Evolutionary conservation across 2,329 filamentous ascomycete genomes (phyloP), one percentile per base, ranked within the genome.

Genomic region (Hypoxylon sp.): DNA sequence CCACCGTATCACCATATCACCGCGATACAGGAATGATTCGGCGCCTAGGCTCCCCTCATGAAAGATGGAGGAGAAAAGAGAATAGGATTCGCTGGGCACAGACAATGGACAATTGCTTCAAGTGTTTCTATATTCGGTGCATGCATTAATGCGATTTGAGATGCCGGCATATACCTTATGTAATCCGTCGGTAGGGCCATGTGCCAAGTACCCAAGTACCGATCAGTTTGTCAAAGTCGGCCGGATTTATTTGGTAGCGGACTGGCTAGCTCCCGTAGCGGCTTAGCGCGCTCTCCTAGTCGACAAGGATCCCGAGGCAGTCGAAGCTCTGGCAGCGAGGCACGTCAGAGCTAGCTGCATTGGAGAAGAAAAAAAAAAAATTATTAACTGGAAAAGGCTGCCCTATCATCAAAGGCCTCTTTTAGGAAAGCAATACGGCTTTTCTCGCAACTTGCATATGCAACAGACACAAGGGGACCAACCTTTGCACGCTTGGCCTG

Each of bases 321-420:
- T 27, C 20, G 11, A 29, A 51, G 48, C 47, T 53, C n/a, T n/a
- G n/a, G n/a, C n/a, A 42, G 24, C 45, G 57, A 50, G 48, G 53
- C 54, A 60, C 50, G 60, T 63, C 54, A 58, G 45, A 55, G 42
- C 43, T 55, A 59, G 59, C 58, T 60, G 45, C 49, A 62, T 60
- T 62, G 50, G 63, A 65, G 60, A 64, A 64, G 63, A 55, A 45
- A 29, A 33, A 65, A 65, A 63, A 64, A 64, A 65, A 55, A 45
- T 38, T 42, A 51, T 15, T 20, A 20, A 63, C 41, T 55, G 52
- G 52, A 20, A 46, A 53, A 58, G 46, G 54, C 55, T 48, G 26
- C 35, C 53, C 27, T 62, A 48, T 21, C 15, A 48, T 48, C 20
- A 48, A 42, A 35, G 35, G 18, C 42, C 24, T 46, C 26, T 46